These are phyloP conservation scores for Fusarium tupiense DNA, from an alignment of 2,329 filamentous ascomycete species.

Conservation along the genomic window DNA sequence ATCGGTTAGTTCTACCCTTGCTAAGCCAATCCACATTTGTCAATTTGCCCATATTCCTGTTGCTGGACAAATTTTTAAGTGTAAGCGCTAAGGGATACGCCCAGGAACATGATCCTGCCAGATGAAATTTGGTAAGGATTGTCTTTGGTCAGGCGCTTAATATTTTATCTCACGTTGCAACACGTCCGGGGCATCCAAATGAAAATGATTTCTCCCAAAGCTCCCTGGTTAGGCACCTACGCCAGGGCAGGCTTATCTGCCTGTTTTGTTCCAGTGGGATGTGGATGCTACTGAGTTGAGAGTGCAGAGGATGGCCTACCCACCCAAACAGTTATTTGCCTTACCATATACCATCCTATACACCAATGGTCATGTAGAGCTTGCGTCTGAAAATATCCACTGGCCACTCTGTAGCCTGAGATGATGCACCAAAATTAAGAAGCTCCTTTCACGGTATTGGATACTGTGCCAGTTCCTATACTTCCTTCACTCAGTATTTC, in stretches of 20 bases:
- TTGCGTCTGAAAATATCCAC: too few relatives aligned
- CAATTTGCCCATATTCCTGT: background rate
- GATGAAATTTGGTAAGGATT: background rate
- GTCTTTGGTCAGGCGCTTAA: background rate
- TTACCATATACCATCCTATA: background rate
- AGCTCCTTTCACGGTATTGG: background rate
- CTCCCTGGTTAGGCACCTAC: background rate
- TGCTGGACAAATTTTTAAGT: background rate
- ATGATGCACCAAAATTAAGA: background rate
- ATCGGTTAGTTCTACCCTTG: background rate
- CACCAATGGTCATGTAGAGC: too few relatives aligned
- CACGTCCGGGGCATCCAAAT: background rate
- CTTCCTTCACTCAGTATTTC: too few relatives aligned
- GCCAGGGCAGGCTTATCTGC: background rate
- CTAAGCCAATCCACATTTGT: background rate
- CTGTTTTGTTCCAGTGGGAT: background rate
- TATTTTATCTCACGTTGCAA: background rate
- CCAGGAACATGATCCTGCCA: background rate
- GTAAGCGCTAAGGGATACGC: conserved; percentile 3
- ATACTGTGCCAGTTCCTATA: too few relatives aligned
- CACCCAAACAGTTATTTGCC: background rate
- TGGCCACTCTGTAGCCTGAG: background rate
- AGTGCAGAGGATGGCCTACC: background rate
- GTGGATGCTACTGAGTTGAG: background rate
- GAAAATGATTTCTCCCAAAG: background rate